Percentiles rank a stretch among this genome's conserved stretches.
Evolutionary conservation across 768 basidiomycete species (phyloP).

Genomic region (Boletus tomentosulus): DNA sequence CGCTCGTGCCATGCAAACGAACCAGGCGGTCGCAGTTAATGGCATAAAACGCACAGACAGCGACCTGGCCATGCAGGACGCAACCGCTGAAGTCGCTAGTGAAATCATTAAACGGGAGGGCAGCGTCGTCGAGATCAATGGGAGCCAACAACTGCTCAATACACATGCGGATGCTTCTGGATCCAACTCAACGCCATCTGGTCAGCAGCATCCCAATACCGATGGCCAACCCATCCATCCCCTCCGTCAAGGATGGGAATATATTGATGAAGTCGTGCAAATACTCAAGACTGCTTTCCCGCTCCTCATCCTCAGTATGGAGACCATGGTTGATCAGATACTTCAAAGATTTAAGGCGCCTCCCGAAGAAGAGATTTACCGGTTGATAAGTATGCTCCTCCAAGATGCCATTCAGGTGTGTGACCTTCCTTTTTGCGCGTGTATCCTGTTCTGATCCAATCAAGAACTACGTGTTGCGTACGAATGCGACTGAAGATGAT

Average conservation of each 20-base stretch:
- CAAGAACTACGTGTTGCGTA: conserved; percentile 68
- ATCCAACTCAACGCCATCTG: conserved; percentile 7
- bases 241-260: conserved; percentile 76
- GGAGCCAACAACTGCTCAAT: conserved; percentile 19
- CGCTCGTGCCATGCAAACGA: conserved; percentile 34
- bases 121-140: conserved; percentile 17
- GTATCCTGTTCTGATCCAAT: not conserved
- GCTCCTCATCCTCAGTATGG: conserved; percentile 88
- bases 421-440: not conserved
- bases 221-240: conserved; percentile 27
- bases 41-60: conserved; percentile 29
- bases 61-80: conserved; percentile 30
- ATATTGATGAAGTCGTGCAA: conserved; percentile 90
- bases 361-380: conserved; percentile 91
- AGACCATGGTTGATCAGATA: conserved; percentile 96
- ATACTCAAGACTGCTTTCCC: conserved; percentile 96
- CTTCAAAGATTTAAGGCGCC: conserved; percentile 82
- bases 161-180: conserved; percentile 17
- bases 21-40: conserved; percentile 23
- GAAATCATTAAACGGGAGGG: conserved; percentile 26
- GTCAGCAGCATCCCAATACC: conserved; percentile 13
- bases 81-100: conserved; percentile 23
- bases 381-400: conserved; percentile 81
- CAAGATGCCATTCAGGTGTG: conserved; percentile 82
- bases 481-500: conserved; percentile 64